Conservation (phyloP, 225 moss, liverwort and hornwort species). For the Marchantia polymorpha region DNA sequence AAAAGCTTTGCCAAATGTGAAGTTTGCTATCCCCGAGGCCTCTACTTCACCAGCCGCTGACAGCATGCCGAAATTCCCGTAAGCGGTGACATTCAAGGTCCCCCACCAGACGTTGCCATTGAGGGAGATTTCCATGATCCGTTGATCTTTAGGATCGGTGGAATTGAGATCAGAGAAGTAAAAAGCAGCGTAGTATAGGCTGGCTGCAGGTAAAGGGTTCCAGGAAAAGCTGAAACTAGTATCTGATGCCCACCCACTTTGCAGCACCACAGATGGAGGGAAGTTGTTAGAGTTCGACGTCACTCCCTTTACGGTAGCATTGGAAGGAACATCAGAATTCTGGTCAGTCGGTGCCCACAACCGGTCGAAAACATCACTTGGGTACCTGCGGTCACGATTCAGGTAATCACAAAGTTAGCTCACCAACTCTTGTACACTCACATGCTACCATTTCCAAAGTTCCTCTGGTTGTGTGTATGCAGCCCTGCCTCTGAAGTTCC, state of each 20-base stretch:
- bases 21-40: slow-evolving; percentile 11
- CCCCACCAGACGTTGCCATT: slow-evolving; percentile 19
- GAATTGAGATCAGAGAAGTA: slow-evolving; percentile 28
- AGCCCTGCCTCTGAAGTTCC: not conserved
- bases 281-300: slow-evolving; percentile 3
- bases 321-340: slow-evolving; percentile 3
- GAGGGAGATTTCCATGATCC: slow-evolving; percentile 22
- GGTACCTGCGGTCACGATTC: slow-evolving; percentile 26
- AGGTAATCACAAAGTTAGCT: slow-evolving; percentile 3
- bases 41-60: slow-evolving; percentile 15
- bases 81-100: slow-evolving; percentile 23
- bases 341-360: slow-evolving; percentile 22
- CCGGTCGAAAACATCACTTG: slow-evolving; percentile 26
- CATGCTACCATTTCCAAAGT: not conserved
- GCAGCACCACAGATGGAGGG: slow-evolving; percentile 30
- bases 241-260: slow-evolving; percentile 27
- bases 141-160: slow-evolving; percentile 11
- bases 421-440: not conserved
- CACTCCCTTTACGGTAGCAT: not conserved
- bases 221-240: slow-evolving; percentile 15
- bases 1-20: slow-evolving; percentile 26
- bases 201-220: slow-evolving; percentile 9
- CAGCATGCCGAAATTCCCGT: slow-evolving; percentile 2
- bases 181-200: slow-evolving; percentile 19
- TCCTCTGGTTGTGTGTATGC: not conserved